Base-by-base conservation (phyloP, 176 grass and related monocot genomes). In the Aechmea fasciata region DNA sequence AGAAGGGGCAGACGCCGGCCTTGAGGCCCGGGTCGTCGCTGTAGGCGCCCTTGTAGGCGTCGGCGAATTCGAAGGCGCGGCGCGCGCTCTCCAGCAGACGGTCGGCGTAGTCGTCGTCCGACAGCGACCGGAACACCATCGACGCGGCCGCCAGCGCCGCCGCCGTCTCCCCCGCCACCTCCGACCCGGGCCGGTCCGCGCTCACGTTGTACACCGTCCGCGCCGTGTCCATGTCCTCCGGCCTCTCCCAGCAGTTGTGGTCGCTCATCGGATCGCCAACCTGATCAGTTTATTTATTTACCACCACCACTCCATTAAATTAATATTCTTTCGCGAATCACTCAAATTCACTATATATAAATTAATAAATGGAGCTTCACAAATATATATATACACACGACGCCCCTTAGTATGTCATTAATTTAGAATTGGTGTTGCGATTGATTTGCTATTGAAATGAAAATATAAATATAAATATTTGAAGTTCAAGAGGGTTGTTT, bases 171-270 rank as follows among this genome's bases (percentile, higher is more conserved):
- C 88, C 92, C 3, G 92, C 92, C 57, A 96, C 73, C 0, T 96
- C 92, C 1, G 92, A 91, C 14, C 88, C 92, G 3, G 92, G 88
- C 24, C 83, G 18, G 2, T 79, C 81, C 17, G 81, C 11, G 51
- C 63, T 91, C 67, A 96, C 70, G 74, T 91, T 91, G 85, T 91
- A 96, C 85, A 96, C 88, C 51, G 85, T 96, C 52, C 92, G 80
- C 47, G 57, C 67, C 6, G 85, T 96, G 81, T 91, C 92, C 92
- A 96, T 96, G 81, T 96, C 92, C 78, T 96, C 92, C 50, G 92
- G 88, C 69, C 88, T 52, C 88, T 96, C 88, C 88, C 92, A 92
- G 78, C 88, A 96, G 11, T 28, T 71, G 55, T 96, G 92, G n/a
- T 96, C 92, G 53, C 81, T 81, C 76, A 75, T 80, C 9, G 92